Conservation (phyloP, 2,329 filamentous ascomycete species). For the Trichoderma afroharzianum region DNA sequence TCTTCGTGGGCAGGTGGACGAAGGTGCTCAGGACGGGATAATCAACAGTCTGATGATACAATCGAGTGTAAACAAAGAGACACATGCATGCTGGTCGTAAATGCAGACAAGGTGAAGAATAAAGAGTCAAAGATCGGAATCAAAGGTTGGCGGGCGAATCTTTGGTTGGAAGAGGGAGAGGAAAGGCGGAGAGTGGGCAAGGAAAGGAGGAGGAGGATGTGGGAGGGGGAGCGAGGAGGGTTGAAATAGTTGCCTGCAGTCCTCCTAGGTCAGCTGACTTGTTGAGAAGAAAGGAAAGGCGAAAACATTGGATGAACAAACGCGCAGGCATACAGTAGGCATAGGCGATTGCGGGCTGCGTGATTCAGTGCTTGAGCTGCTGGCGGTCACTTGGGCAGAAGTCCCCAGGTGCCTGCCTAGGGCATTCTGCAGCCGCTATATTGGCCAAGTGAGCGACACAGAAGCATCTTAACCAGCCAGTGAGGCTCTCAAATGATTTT, state of each 20-base stretch:
- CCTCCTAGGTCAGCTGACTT: neutral
- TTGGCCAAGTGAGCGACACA: neutral
- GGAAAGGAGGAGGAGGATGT: neutral
- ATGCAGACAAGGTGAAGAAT: neutral
- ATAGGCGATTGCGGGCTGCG: too few relatives aligned
- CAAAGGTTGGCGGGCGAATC: too few relatives aligned
- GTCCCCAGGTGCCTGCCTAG: neutral
- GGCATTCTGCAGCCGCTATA: neutral
- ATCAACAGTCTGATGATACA: neutral
- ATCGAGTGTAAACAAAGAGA: neutral
- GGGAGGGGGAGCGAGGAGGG: neutral
- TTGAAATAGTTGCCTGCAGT: neutral
- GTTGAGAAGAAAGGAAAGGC: neutral
- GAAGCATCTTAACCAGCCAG: neutral
- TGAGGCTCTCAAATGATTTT: neutral
- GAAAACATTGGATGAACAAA: neutral
- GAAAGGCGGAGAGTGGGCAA: neutral
- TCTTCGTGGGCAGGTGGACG: neutral
- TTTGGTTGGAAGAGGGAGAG: too few relatives aligned
- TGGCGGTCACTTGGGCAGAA: neutral
- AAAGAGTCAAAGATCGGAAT: too few relatives aligned
- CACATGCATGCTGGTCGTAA: fast-evolving
- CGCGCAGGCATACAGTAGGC: neutral
- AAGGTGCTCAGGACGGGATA: neutral
- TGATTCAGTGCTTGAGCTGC: neutral